Evolutionary conservation across 2,329 filamentous ascomycete species (phyloP).

Genomic region (Sporothrix dimorphospora): DNA sequence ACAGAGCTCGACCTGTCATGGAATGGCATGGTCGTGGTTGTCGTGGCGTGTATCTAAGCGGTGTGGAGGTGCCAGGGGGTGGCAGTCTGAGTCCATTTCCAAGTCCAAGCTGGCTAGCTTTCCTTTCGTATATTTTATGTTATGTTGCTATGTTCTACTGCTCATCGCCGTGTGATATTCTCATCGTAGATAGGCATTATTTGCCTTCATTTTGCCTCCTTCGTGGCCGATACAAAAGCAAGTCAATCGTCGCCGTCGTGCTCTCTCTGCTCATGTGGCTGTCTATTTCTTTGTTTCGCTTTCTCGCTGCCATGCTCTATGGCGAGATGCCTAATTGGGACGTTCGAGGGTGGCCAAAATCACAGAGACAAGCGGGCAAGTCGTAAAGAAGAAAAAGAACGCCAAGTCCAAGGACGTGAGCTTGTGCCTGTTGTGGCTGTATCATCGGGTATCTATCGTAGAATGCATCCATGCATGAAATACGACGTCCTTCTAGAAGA

Average conservation of each 20-base stretch:
- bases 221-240: background rate
- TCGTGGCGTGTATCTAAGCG: background rate
- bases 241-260: background rate
- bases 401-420: background rate
- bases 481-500: background rate
- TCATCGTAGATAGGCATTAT: background rate
- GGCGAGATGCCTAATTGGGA: background rate
- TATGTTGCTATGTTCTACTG: background rate
- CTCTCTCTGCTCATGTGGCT: background rate
- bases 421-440: background rate
- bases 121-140: background rate
- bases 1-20: background rate
- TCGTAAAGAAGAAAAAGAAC: background rate
- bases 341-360: background rate
- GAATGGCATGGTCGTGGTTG: background rate
- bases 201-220: background rate
- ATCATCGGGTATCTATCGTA: background rate
- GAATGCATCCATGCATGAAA: background rate
- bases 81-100: background rate
- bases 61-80: background rate
- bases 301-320: background rate
- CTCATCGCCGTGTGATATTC: background rate
- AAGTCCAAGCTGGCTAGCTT: background rate
- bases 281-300: background rate
- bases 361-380: background rate